These are phyloP conservation scores for Brassica rapa DNA, from an alignment of 345 rosid genomes.

Conservation along the genomic window DNA sequence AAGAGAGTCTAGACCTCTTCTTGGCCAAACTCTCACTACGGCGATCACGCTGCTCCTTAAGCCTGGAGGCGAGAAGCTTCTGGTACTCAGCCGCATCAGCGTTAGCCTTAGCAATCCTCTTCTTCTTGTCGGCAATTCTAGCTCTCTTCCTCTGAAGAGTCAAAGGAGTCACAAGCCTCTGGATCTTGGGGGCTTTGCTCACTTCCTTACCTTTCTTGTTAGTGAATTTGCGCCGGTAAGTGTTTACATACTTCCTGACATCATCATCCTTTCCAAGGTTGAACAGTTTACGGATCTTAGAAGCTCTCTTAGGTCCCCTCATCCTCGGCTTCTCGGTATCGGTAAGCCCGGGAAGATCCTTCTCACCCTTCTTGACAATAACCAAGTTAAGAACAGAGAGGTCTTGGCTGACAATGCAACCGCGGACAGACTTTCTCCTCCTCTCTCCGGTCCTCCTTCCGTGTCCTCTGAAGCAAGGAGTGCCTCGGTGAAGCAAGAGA, in stretches of 20 bases:
- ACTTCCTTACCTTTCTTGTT: constrained; percentile 75
- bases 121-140: constrained; percentile 82
- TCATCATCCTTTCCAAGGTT: constrained; percentile 91
- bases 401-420: constrained; percentile 88
- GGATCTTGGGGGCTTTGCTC: constrained; percentile 89
- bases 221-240: constrained; percentile 76
- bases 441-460: constrained; percentile 85
- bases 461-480: constrained; percentile 81
- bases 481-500: constrained; percentile 78
- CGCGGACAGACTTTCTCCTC: constrained; percentile 85
- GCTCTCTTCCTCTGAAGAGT: constrained; percentile 84
- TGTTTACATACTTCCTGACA: constrained; percentile 87
- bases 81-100: constrained; percentile 89
- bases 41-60: constrained; percentile 85
- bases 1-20: constrained; percentile 83
- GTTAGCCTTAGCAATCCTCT: constrained; percentile 83
- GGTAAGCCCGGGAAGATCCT: constrained; percentile 82
- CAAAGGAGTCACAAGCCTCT: constrained; percentile 88
- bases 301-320: constrained; percentile 97
- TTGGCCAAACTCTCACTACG: constrained; percentile 91
- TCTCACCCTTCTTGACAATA: constrained; percentile 88
- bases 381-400: constrained; percentile 85
- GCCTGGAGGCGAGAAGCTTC: constrained; percentile 78
- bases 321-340: constrained; percentile 90
- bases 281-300: constrained; percentile 82